Conservation (phyloP, 371 early-diverging fungal species). For the Chytridium lagenaria region DNA sequence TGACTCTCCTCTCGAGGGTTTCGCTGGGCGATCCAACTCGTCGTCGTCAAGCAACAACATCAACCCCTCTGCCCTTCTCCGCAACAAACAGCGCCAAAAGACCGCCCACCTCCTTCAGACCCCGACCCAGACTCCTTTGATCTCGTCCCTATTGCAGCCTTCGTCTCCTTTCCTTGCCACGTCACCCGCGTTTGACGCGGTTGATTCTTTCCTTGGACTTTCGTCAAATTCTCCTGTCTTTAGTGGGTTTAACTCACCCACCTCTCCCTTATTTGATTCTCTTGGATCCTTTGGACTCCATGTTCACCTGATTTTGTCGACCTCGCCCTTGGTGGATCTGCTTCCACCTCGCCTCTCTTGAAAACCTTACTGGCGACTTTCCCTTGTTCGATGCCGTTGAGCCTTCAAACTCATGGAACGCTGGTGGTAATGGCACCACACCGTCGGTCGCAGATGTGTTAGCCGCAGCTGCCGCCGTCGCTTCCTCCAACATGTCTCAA, state of each 20-base stretch:
- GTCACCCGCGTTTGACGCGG: neutral
- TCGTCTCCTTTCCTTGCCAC: neutral
- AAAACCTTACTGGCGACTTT: neutral
- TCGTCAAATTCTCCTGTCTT: neutral
- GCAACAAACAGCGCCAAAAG: neutral
- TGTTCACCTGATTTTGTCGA: neutral
- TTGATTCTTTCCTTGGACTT: neutral
- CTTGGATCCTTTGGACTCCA: neutral
- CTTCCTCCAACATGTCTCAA: neutral
- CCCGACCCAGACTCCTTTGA: constrained; percentile 1
- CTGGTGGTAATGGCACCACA: too few species aligned
- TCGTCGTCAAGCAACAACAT: neutral
- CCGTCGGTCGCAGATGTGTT: too few species aligned
- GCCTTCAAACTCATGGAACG: too few species aligned
- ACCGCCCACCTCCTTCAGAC: neutral
- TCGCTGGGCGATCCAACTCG: constrained; percentile 6
- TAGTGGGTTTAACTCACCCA: too few species aligned
- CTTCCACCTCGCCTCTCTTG: neutral
- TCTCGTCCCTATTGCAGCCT: neutral
- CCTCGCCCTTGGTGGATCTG: neutral
- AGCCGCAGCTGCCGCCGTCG: too few species aligned
- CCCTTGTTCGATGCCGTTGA: constrained; percentile 2
- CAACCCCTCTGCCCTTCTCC: neutral
- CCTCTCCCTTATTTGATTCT: too few species aligned
- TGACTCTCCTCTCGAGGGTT: constrained; percentile 7